Percentiles rank a stretch among this genome's conserved stretches.
phyloP scores from a whole-genome alignment of 1,139 yeast species.

The Suhomyces yuchorum region DNA sequence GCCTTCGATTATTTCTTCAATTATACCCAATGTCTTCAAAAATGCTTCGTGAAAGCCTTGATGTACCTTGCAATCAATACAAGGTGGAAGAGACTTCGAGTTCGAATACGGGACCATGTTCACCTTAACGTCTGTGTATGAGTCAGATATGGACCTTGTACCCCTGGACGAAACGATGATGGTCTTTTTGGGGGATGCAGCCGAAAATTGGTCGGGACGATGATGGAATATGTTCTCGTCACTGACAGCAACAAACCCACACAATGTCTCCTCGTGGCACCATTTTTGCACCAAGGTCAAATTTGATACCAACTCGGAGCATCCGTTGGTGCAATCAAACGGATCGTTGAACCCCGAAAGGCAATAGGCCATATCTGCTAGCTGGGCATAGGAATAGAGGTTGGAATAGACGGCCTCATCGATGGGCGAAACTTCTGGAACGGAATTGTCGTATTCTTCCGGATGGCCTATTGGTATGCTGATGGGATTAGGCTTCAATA shows the following conservation, averaged over 20 bases:
- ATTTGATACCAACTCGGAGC: conserved; percentile 44
- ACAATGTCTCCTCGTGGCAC: conserved; percentile 44
- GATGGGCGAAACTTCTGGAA: conserved; percentile 5
- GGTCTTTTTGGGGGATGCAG: conserved; percentile 26
- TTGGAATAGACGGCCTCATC: conserved; percentile 30
- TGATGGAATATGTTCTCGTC: conserved; percentile 29
- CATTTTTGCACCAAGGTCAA: conserved; percentile 48
- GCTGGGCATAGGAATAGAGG: conserved; percentile 46
- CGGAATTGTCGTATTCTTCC: neutral
- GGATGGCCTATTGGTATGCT: neutral
- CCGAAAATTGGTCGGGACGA: neutral
- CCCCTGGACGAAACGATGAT: conserved; percentile 49
- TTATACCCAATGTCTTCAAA: conserved; percentile 31
- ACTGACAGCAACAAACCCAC: conserved; percentile 45
- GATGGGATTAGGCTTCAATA: neutral
- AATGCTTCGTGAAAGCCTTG: conserved; percentile 46
- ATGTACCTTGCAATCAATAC: conserved; percentile 49
- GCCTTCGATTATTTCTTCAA: conserved; percentile 27
- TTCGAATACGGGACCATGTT: conserved; percentile 40
- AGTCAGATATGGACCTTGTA: conserved; percentile 49
- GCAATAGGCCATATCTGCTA: conserved; percentile 54
- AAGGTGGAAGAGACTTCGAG: conserved; percentile 26
- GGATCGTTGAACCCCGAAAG: conserved; percentile 44
- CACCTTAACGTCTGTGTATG: conserved; percentile 47
- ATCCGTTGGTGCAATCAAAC: conserved; percentile 47